A percentile compares a stretch with the other conserved stretches of the same genome.
Evolutionary conservation across 495 filamentous ascomycete species (phyloP).

Genomic region (Penicillium longicatenatum): DNA sequence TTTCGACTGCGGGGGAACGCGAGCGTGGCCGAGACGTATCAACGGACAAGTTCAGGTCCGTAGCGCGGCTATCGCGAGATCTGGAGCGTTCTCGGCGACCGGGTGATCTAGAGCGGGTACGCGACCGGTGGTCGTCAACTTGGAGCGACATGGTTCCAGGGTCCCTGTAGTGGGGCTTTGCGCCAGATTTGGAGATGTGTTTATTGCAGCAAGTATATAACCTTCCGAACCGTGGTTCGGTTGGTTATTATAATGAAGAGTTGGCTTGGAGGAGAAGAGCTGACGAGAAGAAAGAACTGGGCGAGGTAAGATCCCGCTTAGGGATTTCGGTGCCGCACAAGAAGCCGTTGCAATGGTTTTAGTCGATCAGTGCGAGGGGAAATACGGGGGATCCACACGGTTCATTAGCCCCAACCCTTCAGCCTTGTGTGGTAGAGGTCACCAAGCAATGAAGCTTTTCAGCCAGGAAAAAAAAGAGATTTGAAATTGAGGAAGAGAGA

Average conservation of each 20-base stretch:
- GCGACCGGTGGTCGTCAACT: conserved; percentile 59
- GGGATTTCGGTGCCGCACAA: neutral
- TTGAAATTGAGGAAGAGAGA: neutral
- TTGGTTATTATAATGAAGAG: neutral
- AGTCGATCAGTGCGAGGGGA: conserved; percentile 12
- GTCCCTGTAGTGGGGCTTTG: neutral
- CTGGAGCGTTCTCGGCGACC: conserved; percentile 50
- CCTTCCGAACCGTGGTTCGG: neutral
- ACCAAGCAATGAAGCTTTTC: neutral
- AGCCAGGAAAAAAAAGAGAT: neutral
- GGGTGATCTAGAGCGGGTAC: conserved; percentile 63
- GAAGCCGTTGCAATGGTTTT: conserved; percentile 3
- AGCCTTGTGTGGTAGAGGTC: neutral
- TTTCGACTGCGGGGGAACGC: conserved; percentile 15
- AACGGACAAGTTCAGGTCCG: conserved; percentile 18
- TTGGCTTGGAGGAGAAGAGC: neutral
- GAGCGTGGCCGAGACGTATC: conserved; percentile 27
- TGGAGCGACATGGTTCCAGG: conserved; percentile 48
- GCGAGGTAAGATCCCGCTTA: neutral
- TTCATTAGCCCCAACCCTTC: neutral
- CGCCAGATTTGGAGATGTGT: conserved; percentile 21
- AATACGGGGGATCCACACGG: neutral
- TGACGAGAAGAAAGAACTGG: neutral
- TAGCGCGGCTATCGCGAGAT: conserved; percentile 46
- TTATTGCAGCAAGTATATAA: conserved; percentile 12